Conservation (phyloP, 108 stramenopile genomes). For the Ochromonas danica region DNA sequence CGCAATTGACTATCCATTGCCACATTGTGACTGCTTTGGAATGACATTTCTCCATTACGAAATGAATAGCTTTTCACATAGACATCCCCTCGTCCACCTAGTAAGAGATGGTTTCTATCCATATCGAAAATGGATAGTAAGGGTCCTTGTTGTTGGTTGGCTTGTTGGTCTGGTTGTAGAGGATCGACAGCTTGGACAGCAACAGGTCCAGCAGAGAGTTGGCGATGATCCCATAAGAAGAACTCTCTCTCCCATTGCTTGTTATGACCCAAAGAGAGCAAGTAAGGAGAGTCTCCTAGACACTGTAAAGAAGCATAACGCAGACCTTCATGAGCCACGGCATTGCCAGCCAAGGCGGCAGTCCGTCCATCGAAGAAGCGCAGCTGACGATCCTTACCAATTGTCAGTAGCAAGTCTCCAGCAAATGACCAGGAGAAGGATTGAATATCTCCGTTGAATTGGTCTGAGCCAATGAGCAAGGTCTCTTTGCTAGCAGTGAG, state of each 20-base stretch:
- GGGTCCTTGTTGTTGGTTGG: too few relatives aligned
- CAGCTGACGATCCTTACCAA: not conserved
- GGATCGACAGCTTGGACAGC: too few relatives aligned
- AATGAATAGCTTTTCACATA: too few relatives aligned
- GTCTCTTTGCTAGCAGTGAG: not conserved
- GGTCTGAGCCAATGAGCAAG: not conserved
- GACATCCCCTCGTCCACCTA: too few relatives aligned
- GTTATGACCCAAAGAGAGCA: not conserved
- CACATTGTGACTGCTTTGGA: too few relatives aligned
- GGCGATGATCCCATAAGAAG: not conserved
- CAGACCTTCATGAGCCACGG: not conserved
- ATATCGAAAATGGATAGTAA: too few relatives aligned
- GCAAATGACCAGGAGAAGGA: not conserved
- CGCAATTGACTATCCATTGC: too few relatives aligned
- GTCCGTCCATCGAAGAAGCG: not conserved
- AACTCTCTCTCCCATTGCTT: not conserved
- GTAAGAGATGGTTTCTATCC: too few relatives aligned
- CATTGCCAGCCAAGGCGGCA: not conserved
- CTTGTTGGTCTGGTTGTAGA: too few relatives aligned
- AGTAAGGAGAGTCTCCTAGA: not conserved
- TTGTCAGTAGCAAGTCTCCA: conserved; percentile 13
- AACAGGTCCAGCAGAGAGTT: too few relatives aligned
- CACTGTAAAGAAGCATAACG: not conserved
- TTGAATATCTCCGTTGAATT: not conserved
- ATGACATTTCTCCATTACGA: too few relatives aligned